Evolutionary conservation across 768 basidiomycete species (phyloP).

Genomic region (Tephrocybe rancida): DNA sequence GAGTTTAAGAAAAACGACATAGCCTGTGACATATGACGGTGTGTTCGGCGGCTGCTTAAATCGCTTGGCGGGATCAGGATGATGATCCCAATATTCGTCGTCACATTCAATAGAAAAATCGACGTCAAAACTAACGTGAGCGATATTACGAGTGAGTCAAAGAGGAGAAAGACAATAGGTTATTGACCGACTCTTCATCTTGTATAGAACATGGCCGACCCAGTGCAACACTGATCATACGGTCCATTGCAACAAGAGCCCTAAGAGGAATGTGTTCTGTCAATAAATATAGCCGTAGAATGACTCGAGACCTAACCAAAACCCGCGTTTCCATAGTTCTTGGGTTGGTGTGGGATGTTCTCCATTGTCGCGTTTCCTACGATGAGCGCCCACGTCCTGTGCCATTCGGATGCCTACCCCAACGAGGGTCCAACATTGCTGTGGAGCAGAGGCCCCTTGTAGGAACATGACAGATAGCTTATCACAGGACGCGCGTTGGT

Average conservation of each 20-base stretch:
- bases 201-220: constrained; percentile 82
- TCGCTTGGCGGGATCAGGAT: constrained; percentile 53
- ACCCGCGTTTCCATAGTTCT: constrained; percentile 76
- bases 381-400: constrained; percentile 80
- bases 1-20: constrained; percentile 58
- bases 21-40: constrained; percentile 57
- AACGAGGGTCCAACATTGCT: constrained; percentile 68
- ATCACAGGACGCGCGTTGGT: neutral
- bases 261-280: constrained; percentile 30
- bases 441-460: constrained; percentile 60
- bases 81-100: constrained; percentile 80
- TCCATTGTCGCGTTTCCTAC: constrained; percentile 34
- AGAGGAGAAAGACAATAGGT: constrained; percentile 10
- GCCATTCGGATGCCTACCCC: constrained; percentile 75
- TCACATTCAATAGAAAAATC: constrained; percentile 67
- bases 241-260: constrained; percentile 57
- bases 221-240: constrained; percentile 51
- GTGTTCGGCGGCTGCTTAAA: constrained; percentile 73
- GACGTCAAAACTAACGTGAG: constrained; percentile 68
- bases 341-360: constrained; percentile 51
- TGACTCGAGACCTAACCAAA: constrained; percentile 43
- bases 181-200: constrained; percentile 69
- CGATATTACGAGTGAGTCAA: neutral
- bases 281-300: neutral
- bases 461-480: constrained; percentile 59